Evolutionary conservation across 306 rosid species (phyloP), one percentile per base, ranked within the genome.

Genomic region (Corylus heterophylla): DNA sequence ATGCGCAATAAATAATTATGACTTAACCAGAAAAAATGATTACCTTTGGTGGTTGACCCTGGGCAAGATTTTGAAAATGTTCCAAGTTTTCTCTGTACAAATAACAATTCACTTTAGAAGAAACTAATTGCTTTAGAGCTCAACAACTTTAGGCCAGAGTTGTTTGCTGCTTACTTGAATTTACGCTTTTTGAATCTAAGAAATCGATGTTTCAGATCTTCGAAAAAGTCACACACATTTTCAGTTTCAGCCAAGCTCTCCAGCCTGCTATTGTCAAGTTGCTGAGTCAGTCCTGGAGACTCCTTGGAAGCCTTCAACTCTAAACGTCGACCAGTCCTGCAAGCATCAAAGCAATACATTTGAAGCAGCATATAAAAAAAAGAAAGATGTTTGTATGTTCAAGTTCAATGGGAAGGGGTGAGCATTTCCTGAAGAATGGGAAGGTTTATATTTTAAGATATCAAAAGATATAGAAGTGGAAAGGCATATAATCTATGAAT

Each of bases 131-230:
- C 25, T 22, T 22, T 0, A 22, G 25, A 22, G 25, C 25, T 22
- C 25, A 22, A 22, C 25, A 22, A 22, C 25, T 22, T 22, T 22
- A 22, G 25, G 25, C 25, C 25, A 22, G 25, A 22, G 25, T 22
- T 22, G 25, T 22, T 22, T 22, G 25, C 25, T 22, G 25, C 25
- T 14, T 89, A 95, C 99, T 84, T 48, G 79, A 91, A 95, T 71
- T 87, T 88, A 39, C 85, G 79, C 83, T 73, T 88, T 81, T 95
- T 95, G 79, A 95, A 95, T 80, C 83, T 83, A 12, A 91, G 83
- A 86, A 95, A 95, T 68, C 93, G 90, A 76, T 82, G 91, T 77
- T 90, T 91, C 83, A 95, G 76, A 54, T 77, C 85, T 76, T 90
- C 80, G 78, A 95, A 95, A 75, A 90, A 66, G 76, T 86, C 85